These are phyloP conservation scores for Mycena latifolia DNA, from an alignment of 768 basidiomycete genomes.

Conservation along the genomic window DNA sequence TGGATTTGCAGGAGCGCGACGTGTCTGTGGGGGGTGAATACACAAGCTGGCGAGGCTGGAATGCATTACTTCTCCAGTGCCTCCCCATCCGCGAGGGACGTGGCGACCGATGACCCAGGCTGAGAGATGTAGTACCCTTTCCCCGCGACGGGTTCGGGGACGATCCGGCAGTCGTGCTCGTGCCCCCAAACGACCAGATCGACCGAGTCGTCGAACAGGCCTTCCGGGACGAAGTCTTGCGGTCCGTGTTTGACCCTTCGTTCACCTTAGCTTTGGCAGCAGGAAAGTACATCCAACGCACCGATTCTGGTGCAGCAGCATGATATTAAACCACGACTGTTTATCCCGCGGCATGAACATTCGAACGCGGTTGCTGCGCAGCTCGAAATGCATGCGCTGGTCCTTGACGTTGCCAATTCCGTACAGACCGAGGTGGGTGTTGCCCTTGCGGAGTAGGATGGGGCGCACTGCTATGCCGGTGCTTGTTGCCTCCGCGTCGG, in stretches of 20 bases:
- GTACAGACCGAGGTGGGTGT: constrained; percentile 89
- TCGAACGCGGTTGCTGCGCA: constrained; percentile 91
- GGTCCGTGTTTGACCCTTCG: constrained; percentile 86
- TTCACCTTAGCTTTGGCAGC: background rate
- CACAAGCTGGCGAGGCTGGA: constrained; percentile 31
- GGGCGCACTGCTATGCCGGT: constrained; percentile 90
- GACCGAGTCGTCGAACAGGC: constrained; percentile 96
- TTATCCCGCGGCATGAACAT: constrained; percentile 97
- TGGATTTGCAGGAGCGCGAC: constrained; percentile 92
- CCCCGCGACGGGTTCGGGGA: constrained; percentile 91
- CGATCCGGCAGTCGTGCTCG: constrained; percentile 96
- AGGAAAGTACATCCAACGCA: background rate
- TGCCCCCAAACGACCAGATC: constrained; percentile 98
- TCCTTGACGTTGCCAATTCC: constrained; percentile 98
- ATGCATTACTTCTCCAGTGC: constrained; percentile 82
- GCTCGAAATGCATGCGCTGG: constrained; percentile 95
- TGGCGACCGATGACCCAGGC: constrained; percentile 96
- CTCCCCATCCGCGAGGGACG: constrained; percentile 94
- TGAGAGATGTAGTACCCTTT: constrained; percentile 94
- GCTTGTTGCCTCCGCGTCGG: constrained; percentile 73
- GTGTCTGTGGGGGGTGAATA: constrained; percentile 66
- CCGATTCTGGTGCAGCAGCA: constrained; percentile 96
- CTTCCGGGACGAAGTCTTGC: constrained; percentile 94
- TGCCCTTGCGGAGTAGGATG: constrained; percentile 91
- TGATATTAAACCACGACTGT: constrained; percentile 94